Conservation (phyloP, 495 filamentous ascomycete genomes). For the Tetracladium marchalianum region DNA sequence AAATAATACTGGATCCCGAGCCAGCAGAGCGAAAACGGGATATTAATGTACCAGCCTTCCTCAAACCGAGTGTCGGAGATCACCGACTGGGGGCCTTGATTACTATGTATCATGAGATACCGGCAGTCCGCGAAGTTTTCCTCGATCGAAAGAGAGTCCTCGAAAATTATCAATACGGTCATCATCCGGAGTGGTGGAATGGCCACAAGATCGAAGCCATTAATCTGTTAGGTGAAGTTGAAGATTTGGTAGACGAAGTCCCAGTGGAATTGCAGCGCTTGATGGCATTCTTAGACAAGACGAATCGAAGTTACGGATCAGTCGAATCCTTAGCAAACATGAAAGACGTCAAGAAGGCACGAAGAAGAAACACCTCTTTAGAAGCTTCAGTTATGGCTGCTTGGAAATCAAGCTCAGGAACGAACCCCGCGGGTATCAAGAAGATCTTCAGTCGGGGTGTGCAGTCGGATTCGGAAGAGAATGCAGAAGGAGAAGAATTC, state of each 20-base stretch:
- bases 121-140: constrained; percentile 66
- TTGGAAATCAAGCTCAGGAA: constrained; percentile 11
- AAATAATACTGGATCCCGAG: constrained; percentile 50
- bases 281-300: constrained; percentile 77
- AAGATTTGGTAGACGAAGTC: constrained; percentile 27
- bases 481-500: constrained; percentile 29
- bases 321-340: constrained; percentile 47
- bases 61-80: constrained; percentile 51
- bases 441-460: constrained; percentile 17
- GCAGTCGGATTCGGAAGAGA: constrained; percentile 11
- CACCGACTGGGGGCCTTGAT: constrained; percentile 59
- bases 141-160: constrained; percentile 41
- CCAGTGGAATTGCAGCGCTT: constrained; percentile 59
- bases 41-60: constrained; percentile 53
- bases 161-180: constrained; percentile 48
- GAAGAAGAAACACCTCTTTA: constrained; percentile 15
- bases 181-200: constrained; percentile 76
- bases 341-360: constrained; percentile 22
- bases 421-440: not conserved
- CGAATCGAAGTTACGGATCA: constrained; percentile 74
- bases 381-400: constrained; percentile 20
- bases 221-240: constrained; percentile 22
- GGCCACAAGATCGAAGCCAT: constrained; percentile 53
- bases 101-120: constrained; percentile 77
- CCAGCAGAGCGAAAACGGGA: constrained; percentile 51